phyloP scores from a whole-genome alignment of 2,329 filamentous ascomycete genomes.

The Colletotrichum shisoi region DNA sequence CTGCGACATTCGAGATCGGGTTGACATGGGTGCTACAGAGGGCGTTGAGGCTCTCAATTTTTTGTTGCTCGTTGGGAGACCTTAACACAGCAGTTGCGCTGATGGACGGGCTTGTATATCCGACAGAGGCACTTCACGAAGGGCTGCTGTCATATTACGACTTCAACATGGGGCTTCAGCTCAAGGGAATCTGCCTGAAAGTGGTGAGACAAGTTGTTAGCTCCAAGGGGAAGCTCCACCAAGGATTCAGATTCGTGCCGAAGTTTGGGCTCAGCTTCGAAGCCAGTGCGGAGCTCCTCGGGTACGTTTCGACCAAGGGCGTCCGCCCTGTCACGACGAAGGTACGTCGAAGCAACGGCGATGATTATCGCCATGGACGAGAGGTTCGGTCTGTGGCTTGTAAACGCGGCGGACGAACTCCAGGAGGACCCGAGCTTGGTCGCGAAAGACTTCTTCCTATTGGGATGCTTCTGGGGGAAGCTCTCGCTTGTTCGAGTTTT shows the following conservation, averaged over 20 bases:
- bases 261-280: neutral
- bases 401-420: neutral
- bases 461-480: conserved; percentile 23
- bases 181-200: neutral
- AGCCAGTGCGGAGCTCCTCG: neutral
- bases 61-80: neutral
- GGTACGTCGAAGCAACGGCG: neutral
- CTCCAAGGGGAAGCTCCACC: neutral
- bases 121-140: neutral
- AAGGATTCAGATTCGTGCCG: neutral
- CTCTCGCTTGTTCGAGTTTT: neutral
- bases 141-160: conserved; percentile 9
- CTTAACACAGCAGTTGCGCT: neutral
- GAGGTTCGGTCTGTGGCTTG: neutral
- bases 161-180: neutral
- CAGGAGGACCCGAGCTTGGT: neutral
- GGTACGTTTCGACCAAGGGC: neutral
- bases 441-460: neutral
- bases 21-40: neutral
- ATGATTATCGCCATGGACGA: conserved; percentile 22
- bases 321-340: neutral
- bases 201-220: neutral
- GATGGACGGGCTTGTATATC: neutral
- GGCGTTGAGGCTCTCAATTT: neutral
- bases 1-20: neutral